These are phyloP conservation scores for Fonsecaea multimorphosa DNA, from an alignment of 2,329 filamentous ascomycete genomes.

Conservation along the genomic window DNA sequence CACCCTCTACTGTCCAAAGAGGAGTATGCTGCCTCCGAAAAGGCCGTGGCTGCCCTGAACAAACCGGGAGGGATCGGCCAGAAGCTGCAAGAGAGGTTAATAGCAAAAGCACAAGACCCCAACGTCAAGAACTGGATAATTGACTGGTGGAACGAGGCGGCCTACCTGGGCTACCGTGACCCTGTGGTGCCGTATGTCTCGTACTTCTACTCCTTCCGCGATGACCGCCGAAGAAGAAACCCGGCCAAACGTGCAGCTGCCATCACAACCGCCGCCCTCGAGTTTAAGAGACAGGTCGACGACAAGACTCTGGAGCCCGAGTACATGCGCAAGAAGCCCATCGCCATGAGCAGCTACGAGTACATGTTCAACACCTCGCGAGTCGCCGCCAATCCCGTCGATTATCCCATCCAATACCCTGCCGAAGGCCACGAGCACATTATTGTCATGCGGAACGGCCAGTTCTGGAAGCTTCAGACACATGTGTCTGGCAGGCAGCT, in stretches of 20 bases:
- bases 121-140: constrained; percentile 90
- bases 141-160: constrained; percentile 97
- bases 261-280: constrained; percentile 80
- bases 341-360: constrained; percentile 98
- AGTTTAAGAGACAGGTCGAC: constrained; percentile 95
- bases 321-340: constrained; percentile 97
- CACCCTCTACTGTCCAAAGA: constrained; percentile 65
- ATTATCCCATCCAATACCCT: constrained; percentile 82
- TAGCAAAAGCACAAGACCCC: constrained; percentile 78
- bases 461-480: constrained; percentile 90
- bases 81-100: constrained; percentile 83
- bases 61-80: constrained; percentile 83
- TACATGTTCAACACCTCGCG: constrained; percentile 98
- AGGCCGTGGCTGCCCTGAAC: constrained; percentile 86
- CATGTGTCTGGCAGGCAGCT: constrained; percentile 83
- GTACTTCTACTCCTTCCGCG: constrained; percentile 98
- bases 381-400: constrained; percentile 79
- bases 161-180: constrained; percentile 91
- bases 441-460: constrained; percentile 89
- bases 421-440: constrained; percentile 82
- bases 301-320: constrained; percentile 84
- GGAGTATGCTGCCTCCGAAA: constrained; percentile 69
- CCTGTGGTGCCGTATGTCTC: constrained; percentile 97
- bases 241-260: constrained; percentile 92
- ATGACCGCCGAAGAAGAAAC: constrained; percentile 85